phyloP scores from a whole-genome alignment of 345 rosid genomes.

The Fremontodendron californicum region DNA sequence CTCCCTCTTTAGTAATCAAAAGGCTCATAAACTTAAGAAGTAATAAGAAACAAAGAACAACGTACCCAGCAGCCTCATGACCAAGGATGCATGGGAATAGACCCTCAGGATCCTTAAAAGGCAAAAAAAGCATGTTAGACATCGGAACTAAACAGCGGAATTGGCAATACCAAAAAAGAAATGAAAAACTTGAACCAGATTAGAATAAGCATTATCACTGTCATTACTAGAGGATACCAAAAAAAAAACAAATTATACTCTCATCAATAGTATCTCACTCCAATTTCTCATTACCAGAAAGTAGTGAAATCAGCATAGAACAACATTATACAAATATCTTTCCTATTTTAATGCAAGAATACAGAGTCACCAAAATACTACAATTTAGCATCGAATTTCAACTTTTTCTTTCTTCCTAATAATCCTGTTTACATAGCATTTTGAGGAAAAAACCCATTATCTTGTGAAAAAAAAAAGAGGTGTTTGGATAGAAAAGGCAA shows the following conservation, averaged over 20 bases:
- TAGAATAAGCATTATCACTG: not conserved
- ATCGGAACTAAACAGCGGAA: not conserved
- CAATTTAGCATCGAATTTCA: not conserved
- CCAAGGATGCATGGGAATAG: slow-evolving; percentile 96
- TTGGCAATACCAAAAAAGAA: not conserved
- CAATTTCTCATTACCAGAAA: not conserved
- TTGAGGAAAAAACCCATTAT: not conserved
- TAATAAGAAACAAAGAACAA: not conserved
- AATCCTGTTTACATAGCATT: not conserved
- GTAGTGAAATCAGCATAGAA: not conserved
- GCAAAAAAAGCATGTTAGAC: slow-evolving; percentile 10
- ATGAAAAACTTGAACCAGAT: not conserved
- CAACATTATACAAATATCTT: not conserved
- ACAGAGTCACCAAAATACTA: not conserved
- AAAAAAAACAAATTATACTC: too few relatives aligned
- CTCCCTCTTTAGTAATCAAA: not conserved
- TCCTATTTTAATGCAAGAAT: not conserved
- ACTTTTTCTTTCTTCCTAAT: not conserved
- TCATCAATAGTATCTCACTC: not conserved
- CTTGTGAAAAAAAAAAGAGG: too few relatives aligned
- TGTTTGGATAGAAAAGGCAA: not conserved
- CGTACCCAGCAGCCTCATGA: slow-evolving; percentile 97
- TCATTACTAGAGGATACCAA: not conserved
- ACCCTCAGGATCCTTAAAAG: slow-evolving; percentile 84
- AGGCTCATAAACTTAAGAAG: slow-evolving; percentile 1